Evolutionary conservation across 345 rosid species (phyloP).

Genomic region (Luvunga scandens): DNA sequence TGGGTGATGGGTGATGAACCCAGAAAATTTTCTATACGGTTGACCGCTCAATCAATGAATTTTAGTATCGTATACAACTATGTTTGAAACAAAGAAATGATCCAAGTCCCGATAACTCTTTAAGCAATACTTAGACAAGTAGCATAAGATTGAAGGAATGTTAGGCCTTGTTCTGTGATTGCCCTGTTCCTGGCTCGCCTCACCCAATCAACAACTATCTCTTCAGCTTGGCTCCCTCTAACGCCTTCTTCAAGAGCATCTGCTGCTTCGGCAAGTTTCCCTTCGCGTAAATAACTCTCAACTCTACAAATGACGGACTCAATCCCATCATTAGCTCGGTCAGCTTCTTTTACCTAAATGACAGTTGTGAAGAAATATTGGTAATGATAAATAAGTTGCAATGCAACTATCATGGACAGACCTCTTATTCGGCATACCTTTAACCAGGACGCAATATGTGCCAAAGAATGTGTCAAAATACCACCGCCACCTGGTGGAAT

Average conservation of each 20-base stretch:
- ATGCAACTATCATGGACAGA: not conserved
- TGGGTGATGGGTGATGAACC: not conserved
- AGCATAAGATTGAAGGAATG: constrained; percentile 82
- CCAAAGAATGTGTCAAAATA: constrained; percentile 75
- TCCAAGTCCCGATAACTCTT: not conserved
- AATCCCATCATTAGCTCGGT: constrained; percentile 63
- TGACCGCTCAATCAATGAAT: not conserved
- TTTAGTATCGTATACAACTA: not conserved
- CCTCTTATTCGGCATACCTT: constrained; percentile 47
- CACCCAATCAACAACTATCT: constrained; percentile 69
- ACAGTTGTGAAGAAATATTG: not conserved
- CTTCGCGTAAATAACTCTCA: constrained; percentile 69
- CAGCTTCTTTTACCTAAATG: constrained; percentile 63
- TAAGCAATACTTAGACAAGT: constrained; percentile 71
- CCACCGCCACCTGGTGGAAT: constrained; percentile 92
- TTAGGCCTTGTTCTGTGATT: constrained; percentile 83
- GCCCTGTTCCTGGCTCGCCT: constrained; percentile 72
- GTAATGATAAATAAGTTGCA: not conserved
- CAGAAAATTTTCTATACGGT: constrained; percentile 4
- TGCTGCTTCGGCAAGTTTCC: constrained; percentile 90
- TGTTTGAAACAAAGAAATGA: not conserved
- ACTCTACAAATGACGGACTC: constrained; percentile 70
- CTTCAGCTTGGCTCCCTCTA: constrained; percentile 85
- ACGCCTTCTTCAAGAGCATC: constrained; percentile 81
- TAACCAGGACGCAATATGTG: constrained; percentile 76